Base-by-base conservation (phyloP, 2,329 filamentous ascomycete genomes). In the Elsinoe necatrix region DNA sequence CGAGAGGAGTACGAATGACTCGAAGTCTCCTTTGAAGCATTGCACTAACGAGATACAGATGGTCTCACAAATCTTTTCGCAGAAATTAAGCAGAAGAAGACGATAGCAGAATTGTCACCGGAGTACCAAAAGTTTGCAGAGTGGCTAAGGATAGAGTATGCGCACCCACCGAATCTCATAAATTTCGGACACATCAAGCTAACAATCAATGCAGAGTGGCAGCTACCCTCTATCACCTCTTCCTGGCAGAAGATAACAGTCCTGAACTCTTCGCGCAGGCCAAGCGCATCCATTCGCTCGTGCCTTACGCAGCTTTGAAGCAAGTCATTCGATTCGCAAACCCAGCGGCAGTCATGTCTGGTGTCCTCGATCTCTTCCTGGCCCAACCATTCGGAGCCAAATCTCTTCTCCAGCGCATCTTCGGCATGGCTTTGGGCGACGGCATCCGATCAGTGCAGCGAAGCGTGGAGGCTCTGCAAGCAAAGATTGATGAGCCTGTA, bases 61-160 rank as follows among this genome's bases (percentile, higher is more conserved):
- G 93, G 93, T 7, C 79, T 98, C 39, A 95, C 92, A 0, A 92
- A 87, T 69, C 80, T 98, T 0, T 97, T 98, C 72, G 80, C 86
- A 58, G 93, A 97, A 69, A 95, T 98, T 70, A 87, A 87, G 65
- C 85, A 90, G 57, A 97, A 97, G 74, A 79, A 88, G 59, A 89
- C 81, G 3, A 92, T 98, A 55, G 80, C 83, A 61, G 89, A 96
- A 63, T 79, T 98, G 55, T 95, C 89, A 66, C 85, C 95, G 9
- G 91, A 97, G 69, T 97, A 97, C 70, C 88, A 93, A 67, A 98
- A 97, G 69, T 97, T 98, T 68, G 92, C 92, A 16, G 93, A 98
- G 71, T 98, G 93, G 93, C 76, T 97, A 52, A 85, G 93, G 37
- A 98, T 98, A 66, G 93, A 98, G 74, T 77, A 67, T 54, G 73